Percentiles rank a stretch among this genome's conserved stretches.
phyloP scores from a whole-genome alignment of 139 green algal species.

The Trebouxia sp. region DNA sequence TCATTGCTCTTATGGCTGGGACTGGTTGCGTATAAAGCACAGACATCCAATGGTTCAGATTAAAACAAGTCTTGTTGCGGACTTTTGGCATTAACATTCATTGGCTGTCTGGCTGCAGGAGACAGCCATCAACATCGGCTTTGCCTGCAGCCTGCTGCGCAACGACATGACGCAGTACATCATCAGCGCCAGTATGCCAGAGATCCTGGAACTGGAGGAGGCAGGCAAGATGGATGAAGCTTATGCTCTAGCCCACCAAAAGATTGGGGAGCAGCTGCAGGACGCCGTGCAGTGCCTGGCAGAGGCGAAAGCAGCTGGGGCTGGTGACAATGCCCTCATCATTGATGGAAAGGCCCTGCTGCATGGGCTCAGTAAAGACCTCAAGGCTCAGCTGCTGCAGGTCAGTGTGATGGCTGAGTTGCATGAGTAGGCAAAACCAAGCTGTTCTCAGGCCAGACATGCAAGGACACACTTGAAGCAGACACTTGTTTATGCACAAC shows the following conservation, averaged over 20 bases:
- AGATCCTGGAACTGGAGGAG: slow-evolving; percentile 33
- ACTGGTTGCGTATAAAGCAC: no score
- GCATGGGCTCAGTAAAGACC: slow-evolving; percentile 26
- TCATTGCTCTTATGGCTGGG: no score
- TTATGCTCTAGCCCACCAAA: slow-evolving; percentile 11
- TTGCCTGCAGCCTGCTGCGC: slow-evolving; percentile 60
- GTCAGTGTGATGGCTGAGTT: slow-evolving; percentile 19
- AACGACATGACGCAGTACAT: slow-evolving; percentile 67
- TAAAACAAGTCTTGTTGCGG: not conserved
- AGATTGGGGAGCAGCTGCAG: slow-evolving; percentile 45
- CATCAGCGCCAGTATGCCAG: slow-evolving; percentile 31
- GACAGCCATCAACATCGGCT: slow-evolving; percentile 74
- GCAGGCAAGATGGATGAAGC: slow-evolving; percentile 17
- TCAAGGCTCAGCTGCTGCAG: slow-evolving; percentile 23
- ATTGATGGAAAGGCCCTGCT: slow-evolving; percentile 47
- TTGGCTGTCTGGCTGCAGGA: slow-evolving; percentile 38
- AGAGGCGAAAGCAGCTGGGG: not conserved
- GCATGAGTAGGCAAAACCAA: no score
- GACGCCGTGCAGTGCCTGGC: slow-evolving; percentile 40
- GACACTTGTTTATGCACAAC: no score
- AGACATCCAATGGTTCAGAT: no score
- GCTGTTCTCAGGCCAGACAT: no score
- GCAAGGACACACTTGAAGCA: no score
- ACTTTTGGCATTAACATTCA: not conserved
- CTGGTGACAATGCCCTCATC: slow-evolving; percentile 39